Evolutionary conservation across 1,284 basidiomycete genomes (phyloP).

Genomic region (Microstroma glucosiphilum): DNA sequence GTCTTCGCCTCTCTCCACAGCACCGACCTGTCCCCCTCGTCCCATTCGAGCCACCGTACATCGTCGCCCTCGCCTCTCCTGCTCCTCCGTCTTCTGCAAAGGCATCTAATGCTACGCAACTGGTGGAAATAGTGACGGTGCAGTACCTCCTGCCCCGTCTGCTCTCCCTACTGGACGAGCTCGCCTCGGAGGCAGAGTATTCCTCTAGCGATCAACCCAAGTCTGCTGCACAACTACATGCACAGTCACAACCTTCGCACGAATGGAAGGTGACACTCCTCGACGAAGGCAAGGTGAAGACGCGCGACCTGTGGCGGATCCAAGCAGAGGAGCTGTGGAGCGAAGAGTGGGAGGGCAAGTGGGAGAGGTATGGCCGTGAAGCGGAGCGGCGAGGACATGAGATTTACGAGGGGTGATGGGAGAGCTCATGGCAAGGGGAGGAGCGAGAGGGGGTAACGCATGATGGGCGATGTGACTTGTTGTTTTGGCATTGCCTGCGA

Average conservation of each 20-base stretch:
- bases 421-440: no score
- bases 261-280: neutral
- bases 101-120: neutral
- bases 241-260: neutral
- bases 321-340: neutral
- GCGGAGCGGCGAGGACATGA: neutral
- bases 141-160: neutral
- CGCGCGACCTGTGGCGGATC: conserved; percentile 3
- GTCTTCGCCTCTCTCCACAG: no score
- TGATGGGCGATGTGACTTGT: no score
- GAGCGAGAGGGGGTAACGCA: no score
- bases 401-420: neutral
- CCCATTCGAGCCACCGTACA: conserved; percentile 2
- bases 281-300: neutral
- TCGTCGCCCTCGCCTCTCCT: neutral
- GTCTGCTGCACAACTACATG: neutral
- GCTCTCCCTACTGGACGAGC: neutral
- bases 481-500: no score
- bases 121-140: neutral
- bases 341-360: neutral
- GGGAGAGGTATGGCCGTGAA: neutral
- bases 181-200: neutral
- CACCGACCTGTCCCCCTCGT: neutral
- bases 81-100: neutral
- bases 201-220: neutral